Base-by-base conservation (phyloP, 2,329 filamentous ascomycete genomes). In the Diaporthe velutina region DNA sequence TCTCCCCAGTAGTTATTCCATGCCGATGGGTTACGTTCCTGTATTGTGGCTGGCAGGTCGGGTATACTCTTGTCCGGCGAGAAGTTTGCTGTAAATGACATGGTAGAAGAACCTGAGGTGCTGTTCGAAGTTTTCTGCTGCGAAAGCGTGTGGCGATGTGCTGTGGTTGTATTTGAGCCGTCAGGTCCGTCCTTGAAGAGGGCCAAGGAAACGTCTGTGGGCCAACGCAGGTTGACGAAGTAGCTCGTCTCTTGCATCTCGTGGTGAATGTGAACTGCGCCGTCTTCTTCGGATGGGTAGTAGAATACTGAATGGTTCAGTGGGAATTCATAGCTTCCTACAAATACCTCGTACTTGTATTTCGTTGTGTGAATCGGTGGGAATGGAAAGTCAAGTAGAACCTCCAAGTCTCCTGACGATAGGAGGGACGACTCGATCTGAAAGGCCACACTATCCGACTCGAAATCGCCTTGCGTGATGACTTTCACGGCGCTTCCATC, bases 291-390 rank as follows among this genome's bases (percentile, higher is more conserved):
- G n/a, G 64, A 22, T 28, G 1, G 4, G 79, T n/a, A n/a, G n/a
- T n/a, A 76, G 48, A 3, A 82, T 0, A 85, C 86, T 0, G 81
- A 83, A 71, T 87, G 85, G 38, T 84, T 83, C 7, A 79, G 71
- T 0, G 83, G 82, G 25, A 83, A 84, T 25, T 85, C 81, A 35
- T 84, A 85, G 6, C 83, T 79, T 0, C 85, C 86, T 0, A 83
- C 84, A 42, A 86, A 87, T 15, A 84, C 83, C 64, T 86, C 83
- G 35, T 84, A 87, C 73, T 87, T 87, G 75, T 85, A 85, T n/a
- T 80, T 80, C 4, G 82, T 82, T 2, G 80, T 80, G 57, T 85
- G 83, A 2, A 84, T 80, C 1, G 83, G 84, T 0, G 83, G 84
- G 55, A 85, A 87, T 0, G 85, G 84, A 68, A 85, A 87, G 74